A percentile compares a stretch with the other conserved stretches of the same genome.
Evolutionary conservation across 352 stramenopile genomes (phyloP).

Genomic region (Phytopythium kandeliae): DNA sequence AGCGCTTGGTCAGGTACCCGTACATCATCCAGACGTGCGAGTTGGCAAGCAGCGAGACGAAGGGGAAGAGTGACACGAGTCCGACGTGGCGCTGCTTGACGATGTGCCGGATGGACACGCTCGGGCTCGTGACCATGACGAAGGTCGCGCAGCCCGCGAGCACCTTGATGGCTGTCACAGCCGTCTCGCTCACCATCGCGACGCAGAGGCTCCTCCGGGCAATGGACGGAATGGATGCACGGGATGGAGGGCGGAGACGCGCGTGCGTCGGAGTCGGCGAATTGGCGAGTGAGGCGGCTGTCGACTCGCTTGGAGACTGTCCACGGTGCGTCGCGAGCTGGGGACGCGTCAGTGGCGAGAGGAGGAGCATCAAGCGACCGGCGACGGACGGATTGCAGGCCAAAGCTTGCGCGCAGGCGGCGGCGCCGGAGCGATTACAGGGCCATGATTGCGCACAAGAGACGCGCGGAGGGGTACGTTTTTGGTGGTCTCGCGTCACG

Average conservation of each 20-base stretch:
- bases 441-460: neutral
- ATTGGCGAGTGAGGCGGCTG: too few species aligned
- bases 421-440: neutral
- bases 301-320: too few species aligned
- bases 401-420: constrained; percentile 1
- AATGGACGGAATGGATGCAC: too few species aligned
- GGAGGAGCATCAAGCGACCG: neutral
- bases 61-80: constrained; percentile 24
- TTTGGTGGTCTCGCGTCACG: constrained; percentile 4
- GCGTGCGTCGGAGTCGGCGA: too few species aligned
- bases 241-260: too few species aligned
- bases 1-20: constrained; percentile 28
- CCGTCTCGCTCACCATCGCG: constrained; percentile 16
- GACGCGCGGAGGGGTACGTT: neutral
- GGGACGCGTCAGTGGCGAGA: neutral
- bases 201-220: too few species aligned
- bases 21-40: constrained; percentile 32
- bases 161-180: constrained; percentile 19
- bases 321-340: too few species aligned
- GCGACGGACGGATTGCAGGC: neutral
- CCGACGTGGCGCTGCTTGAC: constrained; percentile 18
- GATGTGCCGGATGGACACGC: constrained; percentile 23
- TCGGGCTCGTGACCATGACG: constrained; percentile 23
- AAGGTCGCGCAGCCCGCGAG: constrained; percentile 17
- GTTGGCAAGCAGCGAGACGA: constrained; percentile 25